phyloP scores from a whole-genome alignment of 164 flowering plant species.

The Aristolochia fimbriata region DNA sequence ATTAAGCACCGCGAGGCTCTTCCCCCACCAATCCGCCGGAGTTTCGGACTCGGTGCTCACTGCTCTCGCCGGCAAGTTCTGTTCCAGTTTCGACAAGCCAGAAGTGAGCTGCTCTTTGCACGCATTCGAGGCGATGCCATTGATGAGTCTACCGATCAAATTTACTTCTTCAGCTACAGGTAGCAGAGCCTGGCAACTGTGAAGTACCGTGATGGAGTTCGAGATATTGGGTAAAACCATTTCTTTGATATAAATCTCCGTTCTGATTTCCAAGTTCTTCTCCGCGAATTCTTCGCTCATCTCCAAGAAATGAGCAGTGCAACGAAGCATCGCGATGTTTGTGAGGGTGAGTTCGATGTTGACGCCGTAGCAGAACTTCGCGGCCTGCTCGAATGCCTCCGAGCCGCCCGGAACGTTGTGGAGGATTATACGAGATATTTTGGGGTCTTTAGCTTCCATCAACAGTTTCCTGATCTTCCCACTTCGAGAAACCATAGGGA shows the following conservation, averaged over 20 bases:
- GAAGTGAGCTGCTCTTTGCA: slow-evolving; percentile 91
- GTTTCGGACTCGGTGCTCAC: slow-evolving; percentile 40
- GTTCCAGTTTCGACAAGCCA: slow-evolving; percentile 71
- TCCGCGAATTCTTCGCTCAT: slow-evolving; percentile 89
- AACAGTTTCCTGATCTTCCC: slow-evolving; percentile 69
- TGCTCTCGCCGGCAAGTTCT: slow-evolving; percentile 41
- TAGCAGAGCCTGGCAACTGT: slow-evolving; percentile 54
- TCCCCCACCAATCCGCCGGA: slow-evolving; percentile 91
- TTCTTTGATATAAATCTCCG: slow-evolving; percentile 63
- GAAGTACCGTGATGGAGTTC: slow-evolving; percentile 73
- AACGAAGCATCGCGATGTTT: slow-evolving; percentile 68
- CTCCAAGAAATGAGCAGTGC: slow-evolving; percentile 66
- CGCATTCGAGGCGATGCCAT: slow-evolving; percentile 65
- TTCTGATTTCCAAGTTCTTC: slow-evolving; percentile 53
- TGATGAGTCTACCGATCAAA: slow-evolving; percentile 49
- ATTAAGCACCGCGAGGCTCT: slow-evolving; percentile 45
- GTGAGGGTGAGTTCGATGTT: slow-evolving; percentile 56
- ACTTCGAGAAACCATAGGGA: slow-evolving; percentile 84
- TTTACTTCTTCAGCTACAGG: slow-evolving; percentile 75
- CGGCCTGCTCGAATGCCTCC: slow-evolving; percentile 85
- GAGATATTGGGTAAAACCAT: slow-evolving; percentile 56
- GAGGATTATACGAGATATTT: slow-evolving; percentile 43
- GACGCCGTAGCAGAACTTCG: slow-evolving; percentile 88
- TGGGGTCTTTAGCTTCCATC: slow-evolving; percentile 64
- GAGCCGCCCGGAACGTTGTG: slow-evolving; percentile 70